Evolutionary conservation across 345 rosid genomes (phyloP), one percentile per base, ranked within the genome.

Genomic region (Tarenaya hassleriana): DNA sequence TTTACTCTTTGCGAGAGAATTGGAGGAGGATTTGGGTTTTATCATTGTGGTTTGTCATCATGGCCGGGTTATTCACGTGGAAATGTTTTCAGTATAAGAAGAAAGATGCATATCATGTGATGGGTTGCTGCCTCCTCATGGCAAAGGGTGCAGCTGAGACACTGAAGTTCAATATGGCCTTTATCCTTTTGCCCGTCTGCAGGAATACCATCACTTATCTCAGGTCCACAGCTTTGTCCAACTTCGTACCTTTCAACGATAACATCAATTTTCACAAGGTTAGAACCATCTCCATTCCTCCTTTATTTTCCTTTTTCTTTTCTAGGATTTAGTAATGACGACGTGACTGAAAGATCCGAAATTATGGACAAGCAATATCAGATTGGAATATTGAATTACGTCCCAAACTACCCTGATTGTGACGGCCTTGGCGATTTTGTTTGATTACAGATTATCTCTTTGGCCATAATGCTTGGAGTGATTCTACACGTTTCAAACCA

Each of bases 111-210:
- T 91, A 67, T 50, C 20, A 69, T 10, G 78, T 91, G 18, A 87
- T 91, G 98, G 92, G 92, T 57, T 87, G 87, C 50, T 91, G 98
- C 56, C 86, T 91, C 49, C 77, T 80, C 27, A 67, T 79, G 16
- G 96, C 96, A 0, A 91, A 91, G 60, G 98, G 98, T 0, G 95
- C 96, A 1, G 98, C 92, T 3, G 98, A 91, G 69, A 91, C 90
- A 0, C 69, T 91, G 59, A 87, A 91, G 62, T 72, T 91, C 67
- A 91, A 91, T 68, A 91, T 91, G 98, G 98, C 96, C 51, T 81
- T 91, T 13, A 72, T 91, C 47, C 95, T 91, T 52, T 66, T 91
- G 41, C 98, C 98, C 0, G 97, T 90, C 4, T 90, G 96, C 56
- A 73, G 96, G 74, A 87, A 74, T 70, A 77, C 82, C 4, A 80